Conservation (phyloP, 139 green algal genomes). For the Asterochloris erici region DNA sequence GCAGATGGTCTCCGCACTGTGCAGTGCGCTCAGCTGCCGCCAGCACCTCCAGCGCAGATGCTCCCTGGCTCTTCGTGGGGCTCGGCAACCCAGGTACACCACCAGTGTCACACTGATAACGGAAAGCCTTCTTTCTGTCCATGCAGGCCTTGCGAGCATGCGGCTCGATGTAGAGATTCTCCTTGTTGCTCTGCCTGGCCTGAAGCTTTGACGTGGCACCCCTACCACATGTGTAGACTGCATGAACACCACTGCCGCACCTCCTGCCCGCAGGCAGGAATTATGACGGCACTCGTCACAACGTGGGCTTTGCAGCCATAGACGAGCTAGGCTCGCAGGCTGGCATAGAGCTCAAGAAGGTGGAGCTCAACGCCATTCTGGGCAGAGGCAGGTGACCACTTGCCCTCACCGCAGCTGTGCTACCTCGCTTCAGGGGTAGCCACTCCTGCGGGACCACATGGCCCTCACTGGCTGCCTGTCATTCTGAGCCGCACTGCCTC, state of each 20-base stretch:
- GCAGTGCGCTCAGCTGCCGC: too few relatives aligned
- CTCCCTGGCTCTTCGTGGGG: constrained; percentile 64
- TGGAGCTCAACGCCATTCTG: neutral
- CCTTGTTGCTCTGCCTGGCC: too few relatives aligned
- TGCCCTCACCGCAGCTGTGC: neutral
- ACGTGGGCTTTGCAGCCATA: constrained; percentile 42
- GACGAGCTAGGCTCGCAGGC: neutral
- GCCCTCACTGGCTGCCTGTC: neutral
- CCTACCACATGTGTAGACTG: too few relatives aligned
- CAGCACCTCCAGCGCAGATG: neutral
- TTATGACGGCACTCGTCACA: constrained; percentile 80
- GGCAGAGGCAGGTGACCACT: neutral
- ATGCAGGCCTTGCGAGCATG: too few relatives aligned
- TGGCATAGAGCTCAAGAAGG: neutral
- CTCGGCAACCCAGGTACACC: constrained; percentile 73
- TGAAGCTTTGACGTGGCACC: too few relatives aligned
- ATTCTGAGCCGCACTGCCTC: neutral
- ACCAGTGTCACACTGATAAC: too few relatives aligned
- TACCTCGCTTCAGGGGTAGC: neutral
- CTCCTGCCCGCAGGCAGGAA: neutral
- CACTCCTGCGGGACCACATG: neutral
- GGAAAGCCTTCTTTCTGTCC: too few relatives aligned
- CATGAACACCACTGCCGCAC: too few relatives aligned
- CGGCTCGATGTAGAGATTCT: too few relatives aligned
- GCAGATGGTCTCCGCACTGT: too few relatives aligned